Percentiles rank a stretch among this genome's conserved stretches.
phyloP scores from a whole-genome alignment of 176 grass and related monocot genomes.

The Tillandsia fasciculata region DNA sequence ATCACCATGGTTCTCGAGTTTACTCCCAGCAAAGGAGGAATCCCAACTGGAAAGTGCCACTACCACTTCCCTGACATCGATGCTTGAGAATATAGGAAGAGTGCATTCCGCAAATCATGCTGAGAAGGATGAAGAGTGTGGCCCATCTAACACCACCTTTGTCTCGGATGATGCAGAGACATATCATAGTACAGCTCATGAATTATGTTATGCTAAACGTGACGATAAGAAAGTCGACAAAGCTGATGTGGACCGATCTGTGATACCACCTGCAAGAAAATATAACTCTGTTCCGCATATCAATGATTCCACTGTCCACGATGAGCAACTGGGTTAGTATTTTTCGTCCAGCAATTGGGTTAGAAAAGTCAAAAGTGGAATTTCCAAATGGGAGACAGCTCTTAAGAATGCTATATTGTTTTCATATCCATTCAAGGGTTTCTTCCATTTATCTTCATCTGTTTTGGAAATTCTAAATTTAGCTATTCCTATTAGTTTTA shows the following conservation, averaged over 20 bases:
- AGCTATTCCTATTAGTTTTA: too few relatives aligned
- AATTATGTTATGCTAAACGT: neutral
- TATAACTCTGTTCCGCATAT: neutral
- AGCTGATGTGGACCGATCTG: slow-evolving; percentile 18
- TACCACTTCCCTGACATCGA: slow-evolving; percentile 54
- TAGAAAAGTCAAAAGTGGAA: too few relatives aligned
- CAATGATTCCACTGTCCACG: slow-evolving; percentile 5
- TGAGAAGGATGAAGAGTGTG: slow-evolving; percentile 20
- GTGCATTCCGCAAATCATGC: slow-evolving; percentile 27
- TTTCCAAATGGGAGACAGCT: neutral
- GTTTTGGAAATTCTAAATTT: too few relatives aligned
- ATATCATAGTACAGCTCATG: slow-evolving; percentile 5
- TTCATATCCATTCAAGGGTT: too few relatives aligned
- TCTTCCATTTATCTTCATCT: too few relatives aligned
- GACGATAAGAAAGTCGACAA: neutral
- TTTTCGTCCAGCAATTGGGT: neutral
- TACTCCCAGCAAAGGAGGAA: slow-evolving; percentile 37
- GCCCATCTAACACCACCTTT: slow-evolving; percentile 13
- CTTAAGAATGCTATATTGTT: neutral
- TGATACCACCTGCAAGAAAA: slow-evolving; percentile 23
- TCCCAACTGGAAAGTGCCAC: slow-evolving; percentile 9
- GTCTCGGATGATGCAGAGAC: slow-evolving; percentile 12
- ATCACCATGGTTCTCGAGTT: slow-evolving; percentile 72
- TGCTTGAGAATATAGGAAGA: slow-evolving; percentile 41
- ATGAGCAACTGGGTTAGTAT: slow-evolving; percentile 30